Conservation (phyloP, 2,329 filamentous ascomycete species). For the Xylariaceae sp. region DNA sequence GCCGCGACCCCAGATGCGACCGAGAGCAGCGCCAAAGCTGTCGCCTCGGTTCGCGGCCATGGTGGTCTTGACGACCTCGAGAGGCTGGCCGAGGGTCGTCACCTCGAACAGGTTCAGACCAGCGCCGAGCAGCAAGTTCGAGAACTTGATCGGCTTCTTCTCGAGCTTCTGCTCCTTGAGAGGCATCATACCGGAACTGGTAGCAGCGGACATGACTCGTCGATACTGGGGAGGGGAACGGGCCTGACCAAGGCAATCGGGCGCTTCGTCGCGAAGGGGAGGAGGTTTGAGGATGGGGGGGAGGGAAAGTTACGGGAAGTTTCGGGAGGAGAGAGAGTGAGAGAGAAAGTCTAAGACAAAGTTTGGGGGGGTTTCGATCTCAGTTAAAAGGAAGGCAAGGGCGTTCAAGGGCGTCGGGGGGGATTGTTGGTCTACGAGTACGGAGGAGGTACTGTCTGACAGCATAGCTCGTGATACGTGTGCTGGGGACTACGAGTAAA, state of each 20-base stretch:
- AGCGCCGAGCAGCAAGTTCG: conserved; percentile 90
- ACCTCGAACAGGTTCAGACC: conserved; percentile 95
- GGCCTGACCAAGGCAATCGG: conserved; percentile 98
- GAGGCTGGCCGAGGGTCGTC: conserved; percentile 60
- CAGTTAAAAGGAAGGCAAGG: neutral
- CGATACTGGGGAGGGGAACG: conserved; percentile 46
- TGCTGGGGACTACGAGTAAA: neutral
- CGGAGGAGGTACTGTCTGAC: neutral
- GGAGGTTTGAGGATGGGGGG: neutral
- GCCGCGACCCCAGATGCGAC: conserved; percentile 88
- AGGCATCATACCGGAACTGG: conserved; percentile 47
- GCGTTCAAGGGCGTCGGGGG: neutral
- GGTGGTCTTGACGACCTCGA: conserved; percentile 99
- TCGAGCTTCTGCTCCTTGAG: conserved; percentile 57
- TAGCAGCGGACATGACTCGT: conserved; percentile 55
- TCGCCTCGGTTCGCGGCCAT: conserved; percentile 97
- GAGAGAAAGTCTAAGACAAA: neutral
- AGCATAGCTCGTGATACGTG: neutral
- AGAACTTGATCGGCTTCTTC: conserved; percentile 99
- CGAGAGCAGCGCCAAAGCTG: conserved; percentile 74
- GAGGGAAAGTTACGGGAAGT: neutral
- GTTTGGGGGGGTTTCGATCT: neutral
- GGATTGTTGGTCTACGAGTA: neutral
- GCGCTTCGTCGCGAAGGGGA: conserved; percentile 69
- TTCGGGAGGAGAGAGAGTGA: neutral